Conservation (phyloP, 139 green algal genomes). For the Chlorella sp. region DNA sequence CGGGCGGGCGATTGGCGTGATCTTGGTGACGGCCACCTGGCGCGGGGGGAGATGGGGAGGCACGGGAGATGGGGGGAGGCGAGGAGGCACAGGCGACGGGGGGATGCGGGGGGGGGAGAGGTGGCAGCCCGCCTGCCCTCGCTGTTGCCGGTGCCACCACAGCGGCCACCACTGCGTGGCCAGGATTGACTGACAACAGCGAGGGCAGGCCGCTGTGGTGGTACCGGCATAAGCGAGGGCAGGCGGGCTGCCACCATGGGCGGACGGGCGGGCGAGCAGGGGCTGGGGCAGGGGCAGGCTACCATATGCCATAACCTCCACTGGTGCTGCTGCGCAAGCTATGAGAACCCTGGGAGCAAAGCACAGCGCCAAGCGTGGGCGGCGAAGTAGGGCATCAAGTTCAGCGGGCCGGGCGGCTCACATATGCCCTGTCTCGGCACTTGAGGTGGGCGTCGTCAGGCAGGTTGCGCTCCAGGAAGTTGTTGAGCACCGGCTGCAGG, state of each 20-base stretch:
- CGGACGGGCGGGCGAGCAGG: too few relatives aligned
- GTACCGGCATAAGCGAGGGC: too few relatives aligned
- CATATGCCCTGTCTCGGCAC: conserved; percentile 49
- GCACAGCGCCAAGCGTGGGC: too few relatives aligned
- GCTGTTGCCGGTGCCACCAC: background rate
- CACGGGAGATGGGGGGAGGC: background rate
- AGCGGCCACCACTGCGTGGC: background rate
- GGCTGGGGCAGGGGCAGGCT: too few relatives aligned
- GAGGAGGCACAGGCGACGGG: background rate
- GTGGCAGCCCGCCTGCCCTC: too few relatives aligned
- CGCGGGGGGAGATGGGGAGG: background rate
- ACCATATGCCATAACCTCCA: too few relatives aligned
- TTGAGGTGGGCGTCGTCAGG: conserved; percentile 64
- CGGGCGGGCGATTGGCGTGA: conserved; percentile 41
- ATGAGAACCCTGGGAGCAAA: too few relatives aligned
- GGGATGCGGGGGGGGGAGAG: background rate
- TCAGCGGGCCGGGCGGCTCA: conserved; percentile 9
- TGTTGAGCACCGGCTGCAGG: conserved; percentile 35
- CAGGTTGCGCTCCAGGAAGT: conserved; percentile 55
- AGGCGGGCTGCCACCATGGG: too few relatives aligned
- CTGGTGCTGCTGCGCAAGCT: too few relatives aligned
- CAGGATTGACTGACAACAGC: background rate
- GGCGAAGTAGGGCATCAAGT: too few relatives aligned
- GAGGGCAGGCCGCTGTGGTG: too few relatives aligned
- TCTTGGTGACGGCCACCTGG: conserved; percentile 61